A percentile compares a stretch with the other conserved stretches of the same genome.
Conservation (phyloP, 2,329 filamentous ascomycete species). For the Oidium heveae region DNA sequence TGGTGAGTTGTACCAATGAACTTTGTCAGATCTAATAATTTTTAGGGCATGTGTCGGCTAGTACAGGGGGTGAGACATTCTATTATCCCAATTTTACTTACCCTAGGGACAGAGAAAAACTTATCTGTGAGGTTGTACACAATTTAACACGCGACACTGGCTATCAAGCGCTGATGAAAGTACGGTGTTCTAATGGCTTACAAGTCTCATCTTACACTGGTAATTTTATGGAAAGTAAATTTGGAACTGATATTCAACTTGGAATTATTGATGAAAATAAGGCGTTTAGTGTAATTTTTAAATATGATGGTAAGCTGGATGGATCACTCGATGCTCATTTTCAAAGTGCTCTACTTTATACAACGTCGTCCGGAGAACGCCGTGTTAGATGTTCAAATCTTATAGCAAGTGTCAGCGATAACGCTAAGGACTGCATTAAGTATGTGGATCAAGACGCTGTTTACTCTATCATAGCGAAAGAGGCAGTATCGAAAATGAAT, state of each 20-base stretch:
- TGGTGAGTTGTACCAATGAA: slow-evolving; percentile 23
- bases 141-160: slow-evolving; percentile 74
- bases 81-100: slow-evolving; percentile 94
- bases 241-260: slow-evolving; percentile 83
- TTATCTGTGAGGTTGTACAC: slow-evolving; percentile 67
- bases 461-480: slow-evolving; percentile 68
- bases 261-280: slow-evolving; percentile 85
- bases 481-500: slow-evolving; percentile 66
- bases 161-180: slow-evolving; percentile 93
- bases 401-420: slow-evolving; percentile 76
- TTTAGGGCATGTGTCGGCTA: slow-evolving; percentile 54
- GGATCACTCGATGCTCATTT: slow-evolving; percentile 92
- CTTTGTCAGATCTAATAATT: slow-evolving; percentile 3
- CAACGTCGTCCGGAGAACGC: slow-evolving; percentile 67
- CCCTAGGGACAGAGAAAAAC: slow-evolving; percentile 59
- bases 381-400: slow-evolving; percentile 82
- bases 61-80: slow-evolving; percentile 85
- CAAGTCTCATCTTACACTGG: slow-evolving; percentile 89
- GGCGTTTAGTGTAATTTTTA: slow-evolving; percentile 73
- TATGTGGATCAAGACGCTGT: slow-evolving; percentile 93
- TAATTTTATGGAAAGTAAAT: slow-evolving; percentile 88
- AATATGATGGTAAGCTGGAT: slow-evolving; percentile 93
- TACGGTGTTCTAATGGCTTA: slow-evolving; percentile 86
- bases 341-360: slow-evolving; percentile 85
- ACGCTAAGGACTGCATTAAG: slow-evolving; percentile 62